Percentiles rank a stretch among this genome's conserved stretches.
Conservation (phyloP, 179 eudicot species). For the Heliamphora ciliata region DNA sequence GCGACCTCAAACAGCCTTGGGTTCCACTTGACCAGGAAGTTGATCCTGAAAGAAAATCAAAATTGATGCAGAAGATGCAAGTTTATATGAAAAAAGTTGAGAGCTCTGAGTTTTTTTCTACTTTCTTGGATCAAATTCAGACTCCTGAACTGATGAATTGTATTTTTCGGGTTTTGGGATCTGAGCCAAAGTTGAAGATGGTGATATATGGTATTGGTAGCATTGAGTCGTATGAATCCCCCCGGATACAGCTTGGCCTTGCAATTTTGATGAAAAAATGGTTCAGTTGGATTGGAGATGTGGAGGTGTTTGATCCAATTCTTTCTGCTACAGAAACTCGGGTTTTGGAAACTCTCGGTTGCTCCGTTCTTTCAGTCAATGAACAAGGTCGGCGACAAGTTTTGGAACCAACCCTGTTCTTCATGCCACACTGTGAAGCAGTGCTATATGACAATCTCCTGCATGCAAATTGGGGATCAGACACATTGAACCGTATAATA, state of each 20-base stretch:
- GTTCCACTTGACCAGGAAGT: slow-evolving; percentile 37
- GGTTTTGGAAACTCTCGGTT: slow-evolving; percentile 57
- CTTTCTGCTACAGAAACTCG: slow-evolving; percentile 55
- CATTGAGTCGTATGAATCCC: slow-evolving; percentile 61
- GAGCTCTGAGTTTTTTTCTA: slow-evolving; percentile 44
- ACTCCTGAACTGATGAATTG: slow-evolving; percentile 29
- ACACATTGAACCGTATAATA: slow-evolving; percentile 34
- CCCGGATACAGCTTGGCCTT: slow-evolving; percentile 58
- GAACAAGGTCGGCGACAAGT: slow-evolving; percentile 64
- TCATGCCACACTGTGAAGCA: slow-evolving; percentile 89
- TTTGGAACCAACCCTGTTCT: slow-evolving; percentile 49
- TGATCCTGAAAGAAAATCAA: slow-evolving; percentile 37
- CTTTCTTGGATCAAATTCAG: slow-evolving; percentile 43
- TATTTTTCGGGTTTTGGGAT: slow-evolving; percentile 39
- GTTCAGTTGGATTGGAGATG: slow-evolving; percentile 54
- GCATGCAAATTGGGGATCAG: slow-evolving; percentile 53
- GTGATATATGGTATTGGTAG: slow-evolving; percentile 80
- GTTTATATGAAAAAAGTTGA: slow-evolving; percentile 44
- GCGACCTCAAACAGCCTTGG: slow-evolving; percentile 35
- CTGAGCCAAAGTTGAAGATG: slow-evolving; percentile 56
- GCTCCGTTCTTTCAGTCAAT: slow-evolving; percentile 49
- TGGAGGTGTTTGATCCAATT: slow-evolving; percentile 80
- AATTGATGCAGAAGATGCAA: slow-evolving; percentile 48
- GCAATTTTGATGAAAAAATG: slow-evolving; percentile 58
- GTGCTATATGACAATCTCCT: slow-evolving; percentile 68